Evolutionary conservation across 768 basidiomycete genomes (phyloP).

Genomic region (Suillus fuscotomentosus): DNA sequence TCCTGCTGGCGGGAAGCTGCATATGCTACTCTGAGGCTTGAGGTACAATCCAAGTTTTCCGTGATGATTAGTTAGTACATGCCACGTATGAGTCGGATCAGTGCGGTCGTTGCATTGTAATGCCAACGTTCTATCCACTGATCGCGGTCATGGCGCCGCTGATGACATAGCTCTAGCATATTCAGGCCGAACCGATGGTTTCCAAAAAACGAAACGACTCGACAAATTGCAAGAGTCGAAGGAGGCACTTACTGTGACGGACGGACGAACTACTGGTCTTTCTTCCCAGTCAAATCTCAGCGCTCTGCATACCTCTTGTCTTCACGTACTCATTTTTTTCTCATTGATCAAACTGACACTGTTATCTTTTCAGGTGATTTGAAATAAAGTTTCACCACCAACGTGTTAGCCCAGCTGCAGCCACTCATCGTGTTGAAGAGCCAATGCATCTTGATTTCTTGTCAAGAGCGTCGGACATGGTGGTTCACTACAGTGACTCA

Average conservation of each 20-base stretch:
- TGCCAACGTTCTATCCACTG: neutral
- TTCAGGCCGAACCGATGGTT: neutral
- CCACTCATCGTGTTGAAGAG: neutral
- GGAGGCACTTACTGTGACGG: neutral
- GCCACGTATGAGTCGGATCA: neutral
- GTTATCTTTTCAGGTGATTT: neutral
- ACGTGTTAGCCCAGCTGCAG: neutral
- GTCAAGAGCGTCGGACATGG: slow-evolving; percentile 95
- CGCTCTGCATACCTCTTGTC: neutral
- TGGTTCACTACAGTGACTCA: slow-evolving; percentile 96
- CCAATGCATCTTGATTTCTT: slow-evolving; percentile 51
- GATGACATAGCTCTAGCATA: neutral
- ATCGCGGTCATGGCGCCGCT: neutral
- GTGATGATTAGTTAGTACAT: neutral
- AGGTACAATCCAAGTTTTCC: neutral
- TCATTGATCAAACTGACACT: neutral
- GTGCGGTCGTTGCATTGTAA: neutral
- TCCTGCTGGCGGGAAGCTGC: neutral
- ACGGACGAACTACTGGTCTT: neutral
- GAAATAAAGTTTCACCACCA: neutral
- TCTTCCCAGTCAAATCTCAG: neutral
- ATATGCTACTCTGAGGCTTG: neutral
- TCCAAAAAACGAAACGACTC: neutral
- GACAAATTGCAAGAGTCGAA: neutral
- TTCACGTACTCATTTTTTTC: neutral